phyloP scores from a whole-genome alignment of 176 grass and related monocot species.

The Rhipidocladum racemiflorum region DNA sequence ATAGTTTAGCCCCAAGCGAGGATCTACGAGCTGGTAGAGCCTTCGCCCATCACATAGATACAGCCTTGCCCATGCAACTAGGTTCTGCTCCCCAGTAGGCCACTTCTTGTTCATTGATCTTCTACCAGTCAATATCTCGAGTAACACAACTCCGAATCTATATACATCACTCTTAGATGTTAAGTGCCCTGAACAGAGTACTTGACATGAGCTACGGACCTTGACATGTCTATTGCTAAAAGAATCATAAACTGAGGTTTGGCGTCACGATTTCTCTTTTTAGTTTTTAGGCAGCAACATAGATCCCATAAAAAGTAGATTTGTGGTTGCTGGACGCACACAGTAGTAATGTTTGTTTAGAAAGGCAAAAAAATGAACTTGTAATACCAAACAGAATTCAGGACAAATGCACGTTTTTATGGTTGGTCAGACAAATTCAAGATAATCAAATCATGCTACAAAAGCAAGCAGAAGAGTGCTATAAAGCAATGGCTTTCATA shows the following conservation, averaged over 20 bases:
- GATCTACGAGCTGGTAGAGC: conserved; percentile 86
- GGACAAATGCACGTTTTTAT: no score
- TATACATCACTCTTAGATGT: conserved; percentile 91
- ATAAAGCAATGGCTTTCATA: background rate
- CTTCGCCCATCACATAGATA: conserved; percentile 66
- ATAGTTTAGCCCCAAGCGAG: conserved; percentile 83
- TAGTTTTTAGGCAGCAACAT: background rate
- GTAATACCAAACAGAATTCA: no score
- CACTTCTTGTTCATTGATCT: conserved; percentile 91
- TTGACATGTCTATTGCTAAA: background rate
- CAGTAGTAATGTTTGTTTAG: background rate
- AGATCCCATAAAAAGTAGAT: background rate
- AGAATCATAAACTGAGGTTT: background rate
- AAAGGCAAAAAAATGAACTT: background rate
- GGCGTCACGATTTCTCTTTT: background rate
- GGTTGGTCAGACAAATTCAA: background rate
- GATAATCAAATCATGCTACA: background rate
- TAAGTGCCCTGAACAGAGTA: conserved; percentile 60
- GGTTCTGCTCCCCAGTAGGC: conserved; percentile 70
- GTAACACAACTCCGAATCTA: conserved; percentile 83
- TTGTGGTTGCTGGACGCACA: background rate
- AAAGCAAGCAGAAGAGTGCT: background rate
- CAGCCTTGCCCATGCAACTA: conserved; percentile 72
- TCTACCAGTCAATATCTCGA: conserved; percentile 83
- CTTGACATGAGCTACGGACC: conserved; percentile 12